Evolutionary conservation across 2,329 filamentous ascomycete species (phyloP).

Genomic region (Aspergillus fijiensis): DNA sequence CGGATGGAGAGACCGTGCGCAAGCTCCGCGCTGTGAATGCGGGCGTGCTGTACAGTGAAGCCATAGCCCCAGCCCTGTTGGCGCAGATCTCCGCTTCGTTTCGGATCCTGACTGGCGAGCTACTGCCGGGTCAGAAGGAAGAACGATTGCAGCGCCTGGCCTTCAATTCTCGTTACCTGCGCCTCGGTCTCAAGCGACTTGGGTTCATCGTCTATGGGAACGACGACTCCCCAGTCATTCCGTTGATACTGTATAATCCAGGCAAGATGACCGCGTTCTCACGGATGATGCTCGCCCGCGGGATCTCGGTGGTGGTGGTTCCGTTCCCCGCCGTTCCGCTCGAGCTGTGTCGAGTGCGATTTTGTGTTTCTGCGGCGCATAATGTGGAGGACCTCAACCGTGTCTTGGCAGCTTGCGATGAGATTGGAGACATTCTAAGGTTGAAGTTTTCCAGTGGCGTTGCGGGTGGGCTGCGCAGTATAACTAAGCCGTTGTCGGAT

Average conservation of each 20-base stretch:
- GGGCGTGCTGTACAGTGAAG: constrained; percentile 81
- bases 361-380: constrained; percentile 93
- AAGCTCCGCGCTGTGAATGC: constrained; percentile 85
- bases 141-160: constrained; percentile 93
- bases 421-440: constrained; percentile 87
- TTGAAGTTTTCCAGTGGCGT: constrained; percentile 97
- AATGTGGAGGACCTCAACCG: constrained; percentile 98
- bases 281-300: constrained; percentile 96
- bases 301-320: constrained; percentile 95
- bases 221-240: constrained; percentile 96
- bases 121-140: constrained; percentile 89
- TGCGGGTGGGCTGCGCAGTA: constrained; percentile 78
- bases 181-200: constrained; percentile 91
- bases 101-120: constrained; percentile 82
- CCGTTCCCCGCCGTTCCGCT: constrained; percentile 95
- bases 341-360: constrained; percentile 89
- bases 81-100: constrained; percentile 87
- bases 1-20: constrained; percentile 85
- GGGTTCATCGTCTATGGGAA: constrained; percentile 96
- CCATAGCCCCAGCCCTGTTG: constrained; percentile 81
- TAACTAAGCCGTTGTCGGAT: constrained; percentile 65
- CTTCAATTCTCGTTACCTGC: constrained; percentile 98
- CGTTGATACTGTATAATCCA: constrained; percentile 90
- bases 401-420: constrained; percentile 82
- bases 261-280: constrained; percentile 98